Evolutionary conservation across 768 basidiomycete genomes (phyloP).

Genomic region (Dioszegia hungarica): DNA sequence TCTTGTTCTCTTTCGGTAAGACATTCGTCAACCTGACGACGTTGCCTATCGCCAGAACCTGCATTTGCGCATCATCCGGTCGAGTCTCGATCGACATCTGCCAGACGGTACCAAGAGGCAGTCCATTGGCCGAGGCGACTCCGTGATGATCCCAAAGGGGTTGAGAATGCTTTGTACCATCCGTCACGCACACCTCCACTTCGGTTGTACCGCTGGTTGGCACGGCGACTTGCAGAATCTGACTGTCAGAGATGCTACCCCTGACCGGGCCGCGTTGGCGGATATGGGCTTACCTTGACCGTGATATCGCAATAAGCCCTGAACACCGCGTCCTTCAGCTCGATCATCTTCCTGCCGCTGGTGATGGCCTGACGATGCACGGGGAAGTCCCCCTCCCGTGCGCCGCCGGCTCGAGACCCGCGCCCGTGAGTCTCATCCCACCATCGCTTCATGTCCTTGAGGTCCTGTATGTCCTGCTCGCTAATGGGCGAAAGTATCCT

Average conservation of each 20-base stretch:
- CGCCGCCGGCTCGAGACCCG: too few species aligned
- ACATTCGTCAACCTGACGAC: conserved; percentile 23
- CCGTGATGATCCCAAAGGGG: conserved; percentile 24
- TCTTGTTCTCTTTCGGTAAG: conserved; percentile 16
- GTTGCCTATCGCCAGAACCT: conserved; percentile 15
- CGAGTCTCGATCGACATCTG: conserved; percentile 17
- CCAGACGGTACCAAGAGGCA: conserved; percentile 20
- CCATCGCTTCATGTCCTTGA: too few species aligned
- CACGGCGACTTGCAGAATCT: conserved; percentile 27
- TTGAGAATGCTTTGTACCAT: conserved; percentile 21
- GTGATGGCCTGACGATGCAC: too few species aligned
- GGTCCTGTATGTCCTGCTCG: too few species aligned
- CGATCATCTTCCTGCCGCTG: too few species aligned
- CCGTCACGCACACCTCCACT: conserved; percentile 34
- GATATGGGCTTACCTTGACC: conserved; percentile 26
- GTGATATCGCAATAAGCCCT: conserved; percentile 18
- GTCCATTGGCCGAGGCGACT: background rate
- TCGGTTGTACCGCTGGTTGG: background rate
- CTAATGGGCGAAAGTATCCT: too few species aligned
- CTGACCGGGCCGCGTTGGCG: too few species aligned
- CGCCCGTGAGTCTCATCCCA: too few species aligned
- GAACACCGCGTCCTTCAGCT: conserved; percentile 5
- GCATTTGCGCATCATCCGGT: conserved; percentile 6
- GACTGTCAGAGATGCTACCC: too few species aligned
- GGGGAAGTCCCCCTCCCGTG: too few species aligned